Percentiles rank a stretch among this genome's conserved stretches.
Evolutionary conservation across 164 flowering plant species (phyloP).

Genomic region (Dillenia suffruticosa): DNA sequence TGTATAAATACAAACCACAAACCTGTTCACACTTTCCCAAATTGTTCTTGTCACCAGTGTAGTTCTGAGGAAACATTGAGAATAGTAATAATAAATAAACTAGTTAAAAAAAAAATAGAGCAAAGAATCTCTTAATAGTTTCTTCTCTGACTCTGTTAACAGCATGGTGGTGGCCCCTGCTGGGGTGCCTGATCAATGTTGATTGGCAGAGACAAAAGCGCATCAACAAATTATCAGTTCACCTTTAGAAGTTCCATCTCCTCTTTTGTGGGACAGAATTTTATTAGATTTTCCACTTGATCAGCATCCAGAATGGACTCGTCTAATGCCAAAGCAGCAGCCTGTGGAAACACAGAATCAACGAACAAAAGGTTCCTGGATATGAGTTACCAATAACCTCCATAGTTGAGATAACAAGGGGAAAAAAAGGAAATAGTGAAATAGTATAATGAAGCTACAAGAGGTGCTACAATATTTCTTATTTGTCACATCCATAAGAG

Average conservation of each 20-base stretch:
- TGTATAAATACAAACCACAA: slow-evolving; percentile 6
- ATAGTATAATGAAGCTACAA: neutral
- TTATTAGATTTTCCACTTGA: slow-evolving; percentile 94
- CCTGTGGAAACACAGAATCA: slow-evolving; percentile 30
- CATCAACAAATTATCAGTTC: slow-evolving; percentile 1
- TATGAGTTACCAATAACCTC: neutral
- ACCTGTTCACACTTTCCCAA: slow-evolving; percentile 98
- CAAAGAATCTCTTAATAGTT: neutral
- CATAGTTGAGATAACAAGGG: neutral
- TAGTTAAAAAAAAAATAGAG: slow-evolving; percentile 2
- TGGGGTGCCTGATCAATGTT: no score
- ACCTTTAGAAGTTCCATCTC: slow-evolving; percentile 99
- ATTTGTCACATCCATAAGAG: no score
- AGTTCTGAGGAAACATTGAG: slow-evolving; percentile 33
- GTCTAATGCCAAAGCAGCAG: slow-evolving; percentile 93
- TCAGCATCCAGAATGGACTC: slow-evolving; percentile 88
- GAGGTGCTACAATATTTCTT: no score
- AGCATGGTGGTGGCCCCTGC: no score
- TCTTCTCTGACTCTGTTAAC: no score
- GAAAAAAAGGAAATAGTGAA: neutral
- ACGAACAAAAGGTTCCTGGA: neutral
- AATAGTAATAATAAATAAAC: no score
- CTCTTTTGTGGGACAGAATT: slow-evolving; percentile 94
- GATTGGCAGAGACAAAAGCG: no score
- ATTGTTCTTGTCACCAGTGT: slow-evolving; percentile 68